Conservation (phyloP, 2,329 filamentous ascomycete species). For the Aspergillus sojae region DNA sequence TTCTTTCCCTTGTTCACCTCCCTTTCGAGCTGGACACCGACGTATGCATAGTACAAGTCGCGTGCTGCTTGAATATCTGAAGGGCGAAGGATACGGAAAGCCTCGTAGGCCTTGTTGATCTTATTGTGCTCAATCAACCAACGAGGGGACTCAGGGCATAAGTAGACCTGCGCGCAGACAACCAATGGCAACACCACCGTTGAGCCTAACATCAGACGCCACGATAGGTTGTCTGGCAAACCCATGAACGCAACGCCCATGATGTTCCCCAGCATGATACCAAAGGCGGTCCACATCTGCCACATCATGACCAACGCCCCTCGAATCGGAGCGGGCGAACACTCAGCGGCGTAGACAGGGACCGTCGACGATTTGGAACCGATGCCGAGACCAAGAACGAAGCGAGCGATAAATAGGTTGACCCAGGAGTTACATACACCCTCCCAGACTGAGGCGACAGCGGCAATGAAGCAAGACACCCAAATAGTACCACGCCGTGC, state of each 20-base stretch:
- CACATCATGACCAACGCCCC: slow-evolving; percentile 57
- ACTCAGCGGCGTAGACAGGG: slow-evolving; percentile 53
- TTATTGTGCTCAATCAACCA: slow-evolving; percentile 55
- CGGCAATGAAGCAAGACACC: slow-evolving; percentile 45
- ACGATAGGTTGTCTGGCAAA: slow-evolving; percentile 55
- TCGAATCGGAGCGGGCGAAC: slow-evolving; percentile 52
- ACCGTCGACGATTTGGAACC: slow-evolving; percentile 49
- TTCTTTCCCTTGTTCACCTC: slow-evolving; percentile 54
- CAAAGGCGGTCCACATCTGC: slow-evolving; percentile 54
- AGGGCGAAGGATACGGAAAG: slow-evolving; percentile 52
- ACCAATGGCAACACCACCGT: slow-evolving; percentile 62
- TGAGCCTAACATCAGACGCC: slow-evolving; percentile 71
- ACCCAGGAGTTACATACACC: slow-evolving; percentile 47
- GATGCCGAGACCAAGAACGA: slow-evolving; percentile 47
- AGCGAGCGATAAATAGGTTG: slow-evolving; percentile 46
- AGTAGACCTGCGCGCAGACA: slow-evolving; percentile 63
- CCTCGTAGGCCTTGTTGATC: slow-evolving; percentile 50
- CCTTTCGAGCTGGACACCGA: slow-evolving; percentile 64
- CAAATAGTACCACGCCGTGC: slow-evolving; percentile 52
- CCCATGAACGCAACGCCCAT: slow-evolving; percentile 52
- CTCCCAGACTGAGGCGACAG: slow-evolving; percentile 47
- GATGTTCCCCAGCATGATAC: slow-evolving; percentile 52
- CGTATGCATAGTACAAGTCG: slow-evolving; percentile 59
- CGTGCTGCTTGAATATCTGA: slow-evolving; percentile 57
- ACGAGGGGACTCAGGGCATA: slow-evolving; percentile 61